Base-by-base conservation (phyloP, 169 alveolate species). In the Eimeria acervulina region DNA sequence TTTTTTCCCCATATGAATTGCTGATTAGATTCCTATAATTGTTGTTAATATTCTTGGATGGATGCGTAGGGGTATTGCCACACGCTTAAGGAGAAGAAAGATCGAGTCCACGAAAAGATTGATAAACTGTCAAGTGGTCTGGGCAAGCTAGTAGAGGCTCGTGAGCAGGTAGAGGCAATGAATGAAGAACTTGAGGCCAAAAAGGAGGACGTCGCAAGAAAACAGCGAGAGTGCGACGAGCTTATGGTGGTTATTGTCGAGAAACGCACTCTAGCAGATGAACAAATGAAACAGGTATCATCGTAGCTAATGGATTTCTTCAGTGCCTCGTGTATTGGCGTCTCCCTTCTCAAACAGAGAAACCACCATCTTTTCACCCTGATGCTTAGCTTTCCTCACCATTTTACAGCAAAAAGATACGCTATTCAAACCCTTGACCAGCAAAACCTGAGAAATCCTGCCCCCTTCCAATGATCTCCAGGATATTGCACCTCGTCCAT, bases 51-150 rank as follows among this genome's bases (percentile, higher is more conserved):
- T 72, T 13, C 17, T 42, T 5, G 36, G n/a, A 7, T 4, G 1
- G 61, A 26, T 28, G 70, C 78, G 68, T 6, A 66, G 95, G 95
- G 85, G 21, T 89, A 89, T 61, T 44, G 95, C 6, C 38, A 33
- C 52, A 40, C 78, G 70, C 95, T 89, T 51, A 96, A 97, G 66
- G 97, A 96, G 78, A 99, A 99, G 97, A 96, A 98, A 84, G 97
- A 96, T 90, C 99, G 98, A 96, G 97, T 98, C 51, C 99, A 98
- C 40, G 98, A 97, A 61, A 97, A 97, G 85, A 98, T 98, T 4
- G 97, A 97, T 80, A 98, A 99, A 95, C 98, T 98, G 38, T 97
- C 98, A 92, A 98, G 96, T 92, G 99, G 99, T 89, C 97, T 99
- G 52, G 96, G 98, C 95, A 99, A 98, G 95, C 98, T 99, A 52